Conservation (phyloP, 495 filamentous ascomycete species). For the Penicillium manginii region DNA sequence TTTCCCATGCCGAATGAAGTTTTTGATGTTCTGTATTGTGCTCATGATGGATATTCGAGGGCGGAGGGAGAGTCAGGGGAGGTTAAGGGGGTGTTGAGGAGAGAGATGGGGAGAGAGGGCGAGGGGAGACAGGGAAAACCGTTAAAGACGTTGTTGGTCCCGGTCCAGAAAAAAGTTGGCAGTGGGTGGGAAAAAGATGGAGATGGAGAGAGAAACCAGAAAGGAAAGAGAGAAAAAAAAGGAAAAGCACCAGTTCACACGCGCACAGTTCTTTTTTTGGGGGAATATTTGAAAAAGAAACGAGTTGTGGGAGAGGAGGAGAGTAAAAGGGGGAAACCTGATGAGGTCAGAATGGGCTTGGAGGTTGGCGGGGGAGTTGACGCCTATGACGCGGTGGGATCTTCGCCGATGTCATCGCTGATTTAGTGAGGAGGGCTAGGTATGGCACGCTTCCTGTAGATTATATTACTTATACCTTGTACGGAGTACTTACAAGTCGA, state of each 20-base stretch:
- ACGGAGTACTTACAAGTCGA: too few relatives aligned
- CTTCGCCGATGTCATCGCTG: constrained; percentile 30
- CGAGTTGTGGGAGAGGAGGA: constrained; percentile 28
- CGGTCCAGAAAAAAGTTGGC: neutral
- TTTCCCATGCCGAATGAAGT: constrained; percentile 98
- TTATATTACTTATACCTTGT: too few relatives aligned
- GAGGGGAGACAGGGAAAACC: neutral
- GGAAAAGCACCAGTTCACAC: constrained; percentile 49
- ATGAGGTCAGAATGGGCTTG: constrained; percentile 43
- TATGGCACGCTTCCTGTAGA: too few relatives aligned
- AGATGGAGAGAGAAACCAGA: neutral
- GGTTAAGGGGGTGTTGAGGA: constrained; percentile 1
- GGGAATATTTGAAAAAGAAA: neutral
- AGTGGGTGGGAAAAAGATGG: neutral
- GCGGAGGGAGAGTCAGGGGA: constrained; percentile 3
- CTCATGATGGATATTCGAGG: constrained; percentile 56
- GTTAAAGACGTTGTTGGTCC: constrained; percentile 3
- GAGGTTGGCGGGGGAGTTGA: constrained; percentile 8
- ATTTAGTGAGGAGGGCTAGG: too few relatives aligned
- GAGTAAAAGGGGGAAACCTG: constrained; percentile 64
- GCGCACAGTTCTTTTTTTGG: too few relatives aligned
- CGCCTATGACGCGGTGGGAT: constrained; percentile 31
- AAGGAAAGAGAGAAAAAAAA: constrained; percentile 30
- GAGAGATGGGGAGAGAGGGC: neutral
- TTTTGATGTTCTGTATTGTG: constrained; percentile 90